Conservation (phyloP, 192 early-diverging fungal species). For the Coemansia guatemalensis region DNA sequence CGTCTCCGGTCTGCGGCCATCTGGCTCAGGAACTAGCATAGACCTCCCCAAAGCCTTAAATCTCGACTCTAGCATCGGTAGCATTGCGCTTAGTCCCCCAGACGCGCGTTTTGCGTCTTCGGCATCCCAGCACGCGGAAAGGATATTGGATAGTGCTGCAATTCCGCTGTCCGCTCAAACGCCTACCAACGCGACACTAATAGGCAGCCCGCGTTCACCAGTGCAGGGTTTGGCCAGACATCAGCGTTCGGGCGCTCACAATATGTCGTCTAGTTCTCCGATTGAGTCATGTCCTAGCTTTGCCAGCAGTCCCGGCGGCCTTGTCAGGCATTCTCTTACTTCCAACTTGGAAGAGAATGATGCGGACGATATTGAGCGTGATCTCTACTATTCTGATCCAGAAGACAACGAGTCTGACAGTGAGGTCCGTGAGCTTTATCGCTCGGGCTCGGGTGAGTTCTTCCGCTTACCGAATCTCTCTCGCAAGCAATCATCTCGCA, state of each 20-base stretch:
- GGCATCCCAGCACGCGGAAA: no score
- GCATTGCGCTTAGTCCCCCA: conserved; percentile 7
- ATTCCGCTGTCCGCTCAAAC: no score
- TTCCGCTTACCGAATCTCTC: conserved; percentile 37
- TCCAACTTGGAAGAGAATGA: not conserved
- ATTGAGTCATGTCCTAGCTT: no score
- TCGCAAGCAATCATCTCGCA: conserved; percentile 23
- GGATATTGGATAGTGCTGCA: no score
- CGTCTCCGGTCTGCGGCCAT: conserved; percentile 12
- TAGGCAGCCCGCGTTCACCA: no score
- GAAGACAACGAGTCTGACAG: conserved; percentile 18
- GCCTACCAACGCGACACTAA: no score
- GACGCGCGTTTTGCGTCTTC: no score
- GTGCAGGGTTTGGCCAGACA: no score
- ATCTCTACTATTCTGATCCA: conserved; percentile 10
- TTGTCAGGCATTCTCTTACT: no score
- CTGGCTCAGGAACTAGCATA: not conserved
- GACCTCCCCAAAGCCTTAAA: not conserved
- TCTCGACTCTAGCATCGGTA: conserved; percentile 11
- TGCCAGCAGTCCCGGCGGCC: no score
- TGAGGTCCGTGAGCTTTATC: conserved; percentile 29
- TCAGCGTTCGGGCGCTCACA: no score
- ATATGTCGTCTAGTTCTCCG: no score
- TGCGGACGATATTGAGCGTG: not conserved
- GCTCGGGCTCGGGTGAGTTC: conserved; percentile 27